Evolutionary conservation across 352 stramenopile genomes (phyloP).

Genomic region (Globisporangium middletonii): DNA sequence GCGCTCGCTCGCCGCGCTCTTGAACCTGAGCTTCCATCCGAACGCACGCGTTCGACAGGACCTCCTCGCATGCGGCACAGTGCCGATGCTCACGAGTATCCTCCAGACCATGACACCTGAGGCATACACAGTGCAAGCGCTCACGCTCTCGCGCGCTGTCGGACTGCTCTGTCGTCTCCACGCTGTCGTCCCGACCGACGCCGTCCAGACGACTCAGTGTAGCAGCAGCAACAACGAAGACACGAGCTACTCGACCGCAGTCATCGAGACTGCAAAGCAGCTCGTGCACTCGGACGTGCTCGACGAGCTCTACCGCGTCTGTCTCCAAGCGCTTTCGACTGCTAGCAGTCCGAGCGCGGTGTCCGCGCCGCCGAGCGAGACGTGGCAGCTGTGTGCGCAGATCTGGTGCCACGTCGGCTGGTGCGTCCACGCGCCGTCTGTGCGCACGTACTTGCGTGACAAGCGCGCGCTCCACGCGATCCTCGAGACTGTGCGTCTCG

Average conservation of each 20-base stretch:
- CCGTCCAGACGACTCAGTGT: not conserved
- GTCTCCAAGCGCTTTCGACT: conserved; percentile 18
- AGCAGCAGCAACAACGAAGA: not conserved
- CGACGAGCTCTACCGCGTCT: conserved; percentile 25
- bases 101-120: conserved; percentile 12
- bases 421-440: conserved; percentile 23
- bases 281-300: conserved; percentile 19
- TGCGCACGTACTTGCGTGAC: conserved; percentile 33
- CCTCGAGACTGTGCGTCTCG: conserved; percentile 30
- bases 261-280: not conserved
- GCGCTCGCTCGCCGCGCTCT: conserved; percentile 42
- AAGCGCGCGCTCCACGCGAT: conserved; percentile 26
- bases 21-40: conserved; percentile 58
- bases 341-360: not conserved
- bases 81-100: conserved; percentile 18
- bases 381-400: conserved; percentile 60
- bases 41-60: conserved; percentile 27
- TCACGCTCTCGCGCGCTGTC: conserved; percentile 32
- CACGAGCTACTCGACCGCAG: not conserved
- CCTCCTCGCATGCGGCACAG: conserved; percentile 20
- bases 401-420: conserved; percentile 74
- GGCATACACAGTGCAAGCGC: conserved; percentile 15
- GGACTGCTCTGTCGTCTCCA: conserved; percentile 67
- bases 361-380: conserved; percentile 7
- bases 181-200: conserved; percentile 7